Evolutionary conservation across 441 rosid genomes (phyloP), one percentile per base, ranked within the genome.

Genomic region (Brassica balearica): DNA sequence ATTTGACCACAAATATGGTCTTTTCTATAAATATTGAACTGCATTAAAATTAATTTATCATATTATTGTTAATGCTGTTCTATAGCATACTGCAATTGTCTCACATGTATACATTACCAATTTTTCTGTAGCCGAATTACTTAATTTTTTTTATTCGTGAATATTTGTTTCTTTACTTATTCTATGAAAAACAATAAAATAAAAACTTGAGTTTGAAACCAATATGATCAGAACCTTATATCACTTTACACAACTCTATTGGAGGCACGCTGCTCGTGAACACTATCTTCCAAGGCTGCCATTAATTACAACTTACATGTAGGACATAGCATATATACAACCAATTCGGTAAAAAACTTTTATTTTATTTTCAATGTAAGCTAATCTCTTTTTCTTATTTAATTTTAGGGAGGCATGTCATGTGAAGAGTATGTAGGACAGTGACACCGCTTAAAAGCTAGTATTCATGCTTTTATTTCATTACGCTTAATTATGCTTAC

Each of bases 401-500:
- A 6, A 12, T 60, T 61, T 9, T 73, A 92, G 98, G 83, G 86
- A 84, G 17, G 68, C 82, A 55, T 88, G 91, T 68, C 82, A 55
- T 88, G 91, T 68, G 80, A 87, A 77, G 90, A 86, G 74, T 92
- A 92, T 69, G 82, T 80, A 48, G 68, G 67, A 68, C 89, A 88
- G 34, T 29, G 34, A 29, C 34, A 1, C 34, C 70, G 85, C 87
- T 38, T 89, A 87, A 77, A 88, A 87, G 69, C 76, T 92, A 55
- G 89, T 86, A 1, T 86, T 53, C 82, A 84, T 72, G 85, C 67
- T 90, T 59, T 23, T 90, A 75, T 91, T 9, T 82, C 88, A 48
- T 56, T 84, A 77, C 88, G 96, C 87, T 75, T 94, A 29, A 25
- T 25, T 25, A 82, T 92, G 95, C 15, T 83, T 92, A 76, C 82